These are phyloP conservation scores for Chrysanthemum seticuspe DNA, from an alignment of 129 eudicot genomes.

Conservation along the genomic window DNA sequence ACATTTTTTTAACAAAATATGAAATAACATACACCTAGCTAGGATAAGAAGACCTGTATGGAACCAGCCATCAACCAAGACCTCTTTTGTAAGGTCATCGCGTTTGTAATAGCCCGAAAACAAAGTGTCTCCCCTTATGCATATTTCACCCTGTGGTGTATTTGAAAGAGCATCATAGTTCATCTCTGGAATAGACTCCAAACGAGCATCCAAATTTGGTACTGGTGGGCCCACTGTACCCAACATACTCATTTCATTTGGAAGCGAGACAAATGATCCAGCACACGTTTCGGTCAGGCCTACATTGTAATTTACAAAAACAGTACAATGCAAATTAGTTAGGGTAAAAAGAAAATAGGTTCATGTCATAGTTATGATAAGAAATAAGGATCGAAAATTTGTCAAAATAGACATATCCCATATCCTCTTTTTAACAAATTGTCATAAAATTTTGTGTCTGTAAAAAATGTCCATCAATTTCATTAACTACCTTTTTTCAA, in stretches of 20 bases:
- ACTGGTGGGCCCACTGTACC: slow-evolving; percentile 93
- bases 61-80: slow-evolving; percentile 76
- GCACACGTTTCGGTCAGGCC: slow-evolving; percentile 90
- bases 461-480: too few relatives aligned
- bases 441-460: too few relatives aligned
- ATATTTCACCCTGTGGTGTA: slow-evolving; percentile 76
- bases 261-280: slow-evolving; percentile 72
- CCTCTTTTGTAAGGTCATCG: slow-evolving; percentile 84
- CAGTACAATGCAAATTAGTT: background rate
- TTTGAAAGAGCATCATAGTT: slow-evolving; percentile 70
- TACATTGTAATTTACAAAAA: slow-evolving; percentile 26
- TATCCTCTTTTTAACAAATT: too few relatives aligned
- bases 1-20: background rate
- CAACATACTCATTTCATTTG: slow-evolving; percentile 60
- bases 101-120: slow-evolving; percentile 82
- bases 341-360: slow-evolving; percentile 9
- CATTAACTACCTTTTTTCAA: too few relatives aligned
- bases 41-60: slow-evolving; percentile 58
- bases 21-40: background rate
- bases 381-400: background rate
- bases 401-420: too few relatives aligned
- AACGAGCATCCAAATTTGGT: slow-evolving; percentile 69
- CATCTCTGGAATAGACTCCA: slow-evolving; percentile 87
- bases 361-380: slow-evolving; percentile 5
- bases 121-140: slow-evolving; percentile 60